Evolutionary conservation across 2,329 filamentous ascomycete genomes (phyloP).

Genomic region (Pseudogymnoascus sp.): DNA sequence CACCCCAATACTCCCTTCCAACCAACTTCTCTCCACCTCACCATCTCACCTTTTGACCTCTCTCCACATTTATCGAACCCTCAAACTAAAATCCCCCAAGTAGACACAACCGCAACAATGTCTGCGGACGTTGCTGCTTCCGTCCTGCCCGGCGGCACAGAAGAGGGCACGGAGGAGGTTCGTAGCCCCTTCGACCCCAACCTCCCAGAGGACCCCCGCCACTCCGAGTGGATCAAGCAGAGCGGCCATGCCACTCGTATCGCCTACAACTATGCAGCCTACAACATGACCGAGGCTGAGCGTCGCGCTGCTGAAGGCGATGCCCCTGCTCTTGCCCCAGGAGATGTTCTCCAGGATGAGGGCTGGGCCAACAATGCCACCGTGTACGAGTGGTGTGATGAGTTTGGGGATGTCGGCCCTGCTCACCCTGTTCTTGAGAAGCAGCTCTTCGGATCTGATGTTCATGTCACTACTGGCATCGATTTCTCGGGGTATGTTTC

Average conservation of each 20-base stretch:
- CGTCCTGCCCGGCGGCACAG: neutral
- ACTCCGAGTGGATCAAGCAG: neutral
- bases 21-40: neutral
- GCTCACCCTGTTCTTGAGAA: constrained; percentile 61
- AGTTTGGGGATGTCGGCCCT: constrained; percentile 79
- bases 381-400: constrained; percentile 76
- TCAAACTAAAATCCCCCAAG: neutral
- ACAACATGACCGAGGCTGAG: constrained; percentile 19
- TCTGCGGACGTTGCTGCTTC: neutral
- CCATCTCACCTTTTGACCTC: neutral
- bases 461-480: constrained; percentile 45
- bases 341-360: neutral
- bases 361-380: constrained; percentile 24
- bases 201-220: neutral
- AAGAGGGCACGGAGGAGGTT: neutral
- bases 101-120: neutral
- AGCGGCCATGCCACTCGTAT: neutral
- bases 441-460: constrained; percentile 59
- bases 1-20: neutral
- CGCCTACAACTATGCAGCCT: constrained; percentile 25
- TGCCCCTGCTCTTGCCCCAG: constrained; percentile 10
- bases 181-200: constrained; percentile 5
- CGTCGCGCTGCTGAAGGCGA: constrained; percentile 12
- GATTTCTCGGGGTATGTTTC: constrained; percentile 53
- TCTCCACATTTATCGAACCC: neutral